Percentiles rank a stretch among this genome's conserved stretches.
phyloP scores from a whole-genome alignment of 495 filamentous ascomycete species.

The Pyrenopolyporus hunteri region DNA sequence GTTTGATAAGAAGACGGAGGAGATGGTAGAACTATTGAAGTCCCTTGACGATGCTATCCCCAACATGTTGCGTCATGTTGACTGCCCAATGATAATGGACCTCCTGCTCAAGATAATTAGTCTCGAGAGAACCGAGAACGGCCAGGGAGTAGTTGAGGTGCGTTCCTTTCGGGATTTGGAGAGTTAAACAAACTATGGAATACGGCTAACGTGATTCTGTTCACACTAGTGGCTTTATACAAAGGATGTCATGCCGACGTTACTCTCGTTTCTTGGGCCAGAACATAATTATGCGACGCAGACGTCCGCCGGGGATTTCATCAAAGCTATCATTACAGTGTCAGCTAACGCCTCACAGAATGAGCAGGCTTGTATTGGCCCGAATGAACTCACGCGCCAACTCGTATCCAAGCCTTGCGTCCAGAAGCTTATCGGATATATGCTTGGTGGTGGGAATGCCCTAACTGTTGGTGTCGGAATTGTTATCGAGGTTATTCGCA shows the following conservation, averaged over 20 bases:
- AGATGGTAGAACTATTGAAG: constrained; percentile 90
- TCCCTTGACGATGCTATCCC: constrained; percentile 79
- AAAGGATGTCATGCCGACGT: constrained; percentile 84
- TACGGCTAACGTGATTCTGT: constrained; percentile 25
- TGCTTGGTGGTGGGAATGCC: constrained; percentile 93
- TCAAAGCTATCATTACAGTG: constrained; percentile 99
- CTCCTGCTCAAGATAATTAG: constrained; percentile 96
- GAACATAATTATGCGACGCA: constrained; percentile 85
- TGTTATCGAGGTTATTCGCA: constrained; percentile 97
- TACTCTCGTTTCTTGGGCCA: constrained; percentile 85
- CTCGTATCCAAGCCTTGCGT: constrained; percentile 90
- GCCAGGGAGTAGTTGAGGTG: constrained; percentile 94
- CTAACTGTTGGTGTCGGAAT: constrained; percentile 97
- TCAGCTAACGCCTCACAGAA: constrained; percentile 98
- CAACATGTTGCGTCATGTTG: constrained; percentile 90
- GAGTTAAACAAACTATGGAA: background rate
- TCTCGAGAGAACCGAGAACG: constrained; percentile 89
- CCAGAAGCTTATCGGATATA: constrained; percentile 79
- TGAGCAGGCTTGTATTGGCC: constrained; percentile 96
- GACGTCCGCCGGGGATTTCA: constrained; percentile 95
- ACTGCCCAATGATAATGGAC: constrained; percentile 99
- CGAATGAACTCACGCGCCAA: constrained; percentile 94
- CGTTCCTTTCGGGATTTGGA: background rate
- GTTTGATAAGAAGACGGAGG: constrained; percentile 95
- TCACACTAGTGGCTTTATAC: constrained; percentile 83